phyloP scores from a whole-genome alignment of 257 asterid species.

The Solanum pinnatisectum region DNA sequence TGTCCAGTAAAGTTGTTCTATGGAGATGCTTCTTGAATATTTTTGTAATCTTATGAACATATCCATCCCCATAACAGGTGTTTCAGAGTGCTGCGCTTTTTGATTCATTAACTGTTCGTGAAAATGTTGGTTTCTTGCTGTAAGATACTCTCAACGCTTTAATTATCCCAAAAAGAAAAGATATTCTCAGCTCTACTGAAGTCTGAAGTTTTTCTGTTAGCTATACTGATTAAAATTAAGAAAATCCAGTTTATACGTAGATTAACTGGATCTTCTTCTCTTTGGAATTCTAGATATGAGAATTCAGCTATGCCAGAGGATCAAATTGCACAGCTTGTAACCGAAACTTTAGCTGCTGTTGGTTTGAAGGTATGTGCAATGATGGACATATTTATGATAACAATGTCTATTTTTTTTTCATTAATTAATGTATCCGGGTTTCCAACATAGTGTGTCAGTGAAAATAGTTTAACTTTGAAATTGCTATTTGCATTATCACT shows the following conservation, averaged over 20 bases:
- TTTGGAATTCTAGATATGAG: constrained; percentile 54
- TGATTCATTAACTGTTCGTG: constrained; percentile 94
- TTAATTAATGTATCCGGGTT: neutral
- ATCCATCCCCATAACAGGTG: constrained; percentile 48
- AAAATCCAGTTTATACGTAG: neutral
- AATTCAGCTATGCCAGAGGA: constrained; percentile 84
- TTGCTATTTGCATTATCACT: neutral
- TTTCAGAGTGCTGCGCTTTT: constrained; percentile 99
- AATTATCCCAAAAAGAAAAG: neutral
- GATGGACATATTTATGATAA: neutral
- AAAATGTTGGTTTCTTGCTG: constrained; percentile 95
- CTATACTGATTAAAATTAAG: neutral
- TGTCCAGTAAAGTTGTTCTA: neutral
- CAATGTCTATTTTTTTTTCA: neutral
- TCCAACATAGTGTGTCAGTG: neutral
- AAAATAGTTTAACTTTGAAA: neutral
- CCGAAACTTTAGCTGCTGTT: constrained; percentile 94
- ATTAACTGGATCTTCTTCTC: neutral
- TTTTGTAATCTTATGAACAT: neutral
- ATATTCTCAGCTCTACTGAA: neutral
- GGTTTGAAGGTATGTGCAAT: constrained; percentile 75
- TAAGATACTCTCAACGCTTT: constrained; percentile 30
- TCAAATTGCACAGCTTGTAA: constrained; percentile 74
- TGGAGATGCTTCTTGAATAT: constrained; percentile 10
- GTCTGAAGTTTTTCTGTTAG: neutral